Evolutionary conservation across 495 filamentous ascomycete species (phyloP).

Genomic region (Hyaloscypha variabilis): DNA sequence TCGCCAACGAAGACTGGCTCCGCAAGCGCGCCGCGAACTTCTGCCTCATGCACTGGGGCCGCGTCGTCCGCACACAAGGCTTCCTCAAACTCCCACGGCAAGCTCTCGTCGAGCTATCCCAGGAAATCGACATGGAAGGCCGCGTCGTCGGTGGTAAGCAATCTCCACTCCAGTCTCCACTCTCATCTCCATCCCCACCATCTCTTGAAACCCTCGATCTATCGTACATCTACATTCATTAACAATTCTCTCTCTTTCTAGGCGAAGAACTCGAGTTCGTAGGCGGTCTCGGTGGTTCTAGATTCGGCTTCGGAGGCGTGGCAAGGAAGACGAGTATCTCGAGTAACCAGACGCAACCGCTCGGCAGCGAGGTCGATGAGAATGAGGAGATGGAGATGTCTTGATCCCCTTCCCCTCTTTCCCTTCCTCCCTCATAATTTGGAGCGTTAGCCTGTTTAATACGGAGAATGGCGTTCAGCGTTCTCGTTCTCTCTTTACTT

Average conservation of each 20-base stretch:
- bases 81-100: conserved; percentile 78
- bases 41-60: conserved; percentile 92
- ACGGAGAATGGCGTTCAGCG: too few species aligned
- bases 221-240: conserved; percentile 11
- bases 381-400: conserved; percentile 66
- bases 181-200: neutral
- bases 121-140: conserved; percentile 89
- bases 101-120: conserved; percentile 86
- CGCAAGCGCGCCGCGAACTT: conserved; percentile 83
- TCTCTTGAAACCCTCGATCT: conserved; percentile 17
- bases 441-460: too few species aligned
- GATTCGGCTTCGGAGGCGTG: conserved; percentile 57
- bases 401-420: conserved; percentile 30
- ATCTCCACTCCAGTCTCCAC: conserved; percentile 33
- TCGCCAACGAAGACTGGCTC: conserved; percentile 91
- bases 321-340: conserved; percentile 58
- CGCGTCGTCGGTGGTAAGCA: conserved; percentile 72
- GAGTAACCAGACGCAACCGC: conserved; percentile 56
- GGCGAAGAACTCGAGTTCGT: conserved; percentile 79
- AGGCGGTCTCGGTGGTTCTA: conserved; percentile 63
- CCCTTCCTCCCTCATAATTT: too few species aligned
- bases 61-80: conserved; percentile 84
- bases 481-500: too few species aligned
- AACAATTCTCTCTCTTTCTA: conserved; percentile 17
- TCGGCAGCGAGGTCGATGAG: conserved; percentile 72